These are phyloP conservation scores for Ambispora gerdemannii DNA, from an alignment of 192 early-diverging fungal genomes.

Conservation along the genomic window DNA sequence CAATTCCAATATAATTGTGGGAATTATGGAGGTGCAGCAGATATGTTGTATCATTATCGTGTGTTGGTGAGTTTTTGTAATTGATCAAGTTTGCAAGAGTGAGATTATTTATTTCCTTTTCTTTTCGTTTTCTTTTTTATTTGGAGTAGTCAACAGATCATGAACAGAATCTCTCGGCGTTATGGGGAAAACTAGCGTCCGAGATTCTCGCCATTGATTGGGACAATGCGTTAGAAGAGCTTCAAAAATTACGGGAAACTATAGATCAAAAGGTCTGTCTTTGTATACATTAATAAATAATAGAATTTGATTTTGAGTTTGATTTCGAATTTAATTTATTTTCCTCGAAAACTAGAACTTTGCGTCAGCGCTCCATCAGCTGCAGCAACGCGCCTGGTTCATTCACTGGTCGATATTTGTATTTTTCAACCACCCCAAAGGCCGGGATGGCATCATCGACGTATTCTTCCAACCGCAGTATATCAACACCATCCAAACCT, in stretches of 20 bases:
- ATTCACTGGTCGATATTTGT: slow-evolving; percentile 98
- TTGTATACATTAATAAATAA: no score
- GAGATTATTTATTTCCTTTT: background rate
- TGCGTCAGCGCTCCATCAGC: slow-evolving; percentile 75
- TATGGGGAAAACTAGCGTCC: slow-evolving; percentile 96
- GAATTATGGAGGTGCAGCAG: slow-evolving; percentile 86
- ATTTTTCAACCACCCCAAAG: slow-evolving; percentile 97
- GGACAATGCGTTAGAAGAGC: slow-evolving; percentile 88
- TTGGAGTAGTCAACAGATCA: slow-evolving; percentile 77
- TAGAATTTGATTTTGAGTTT: background rate
- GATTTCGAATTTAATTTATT: background rate
- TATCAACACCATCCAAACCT: slow-evolving; percentile 96
- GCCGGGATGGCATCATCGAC: slow-evolving; percentile 91
- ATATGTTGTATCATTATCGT: slow-evolving; percentile 93
- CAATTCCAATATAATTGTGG: slow-evolving; percentile 92
- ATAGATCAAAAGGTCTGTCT: slow-evolving; percentile 79
- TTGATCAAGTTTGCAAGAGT: background rate
- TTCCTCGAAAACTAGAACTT: slow-evolving; percentile 49
- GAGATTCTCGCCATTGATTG: slow-evolving; percentile 94
- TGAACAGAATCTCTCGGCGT: slow-evolving; percentile 77
- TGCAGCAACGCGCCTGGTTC: slow-evolving; percentile 91
- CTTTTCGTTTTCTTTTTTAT: slow-evolving; percentile 17
- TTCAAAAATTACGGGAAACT: slow-evolving; percentile 79
- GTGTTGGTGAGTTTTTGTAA: slow-evolving; percentile 63
- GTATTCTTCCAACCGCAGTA: slow-evolving; percentile 88